Base-by-base conservation (phyloP, 2,329 filamentous ascomycete species). In the Trichoderma arundinaceum region DNA sequence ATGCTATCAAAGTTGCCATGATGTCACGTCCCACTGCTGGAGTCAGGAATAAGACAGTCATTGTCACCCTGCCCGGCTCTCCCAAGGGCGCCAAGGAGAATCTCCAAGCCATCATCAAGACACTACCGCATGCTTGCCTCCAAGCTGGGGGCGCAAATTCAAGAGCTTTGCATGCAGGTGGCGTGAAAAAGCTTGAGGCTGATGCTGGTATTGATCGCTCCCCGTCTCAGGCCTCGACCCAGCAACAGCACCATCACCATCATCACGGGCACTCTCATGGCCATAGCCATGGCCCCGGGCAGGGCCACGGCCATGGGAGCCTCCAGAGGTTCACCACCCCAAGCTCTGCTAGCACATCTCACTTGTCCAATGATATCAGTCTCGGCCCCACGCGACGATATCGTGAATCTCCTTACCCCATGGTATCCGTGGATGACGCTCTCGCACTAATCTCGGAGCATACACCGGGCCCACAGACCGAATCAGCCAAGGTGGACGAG, bases 1-100 rank as follows among this genome's bases (percentile, higher is more conserved):
- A 17, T 19, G 9, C 6, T 6, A 51, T 64, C 6, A 65, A 52
- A 96, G 93, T 99, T 79, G 95, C 95, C 51, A 90, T 97, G 81
- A 99, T 99, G 95, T 92, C 95, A 59, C 87, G 95, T 52, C 95
- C 95, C 4, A 91, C 96, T 12, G 95, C 95, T 22, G 95, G 95
- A 3, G 88, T 96, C 2, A 85, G 95, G 38, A 89, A 94, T 68
- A 88, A 88, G 67, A 90, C 92, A 0, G 78, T 99, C 60, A 90
- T 99, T 28, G 80, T 97, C 68, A 99, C 95, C 0, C 81, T 99
- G 3, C 95, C 95, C 0, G 95, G 95, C 1, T 98, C 94, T 0
- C 95, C 95, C 0, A 98, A 98, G 76, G 95, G 94, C 1, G 95
- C 95, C 8, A 92, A 88, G 73, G 95, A 99, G 80, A 99, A 98